Evolutionary conservation across 352 stramenopile genomes (phyloP), one percentile per base, ranked within the genome.

Genomic region (Peronospora belbahrii): DNA sequence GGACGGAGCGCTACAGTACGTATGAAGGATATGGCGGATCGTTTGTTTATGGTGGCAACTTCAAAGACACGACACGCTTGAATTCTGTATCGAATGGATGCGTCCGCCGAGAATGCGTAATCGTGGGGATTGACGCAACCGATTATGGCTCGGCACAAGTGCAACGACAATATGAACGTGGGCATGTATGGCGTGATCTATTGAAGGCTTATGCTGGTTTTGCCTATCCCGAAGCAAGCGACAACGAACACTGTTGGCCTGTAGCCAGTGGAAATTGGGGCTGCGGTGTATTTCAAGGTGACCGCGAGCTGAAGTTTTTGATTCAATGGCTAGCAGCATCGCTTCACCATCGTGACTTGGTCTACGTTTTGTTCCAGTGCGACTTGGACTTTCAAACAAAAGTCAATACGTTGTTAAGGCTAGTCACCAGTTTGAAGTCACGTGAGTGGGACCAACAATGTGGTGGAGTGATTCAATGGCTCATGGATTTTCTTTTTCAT

Each of bases 231-330:
- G 55, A 75, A 18, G 17, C 33, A 3, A 20, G 45, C 11, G 8
- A 37, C 23, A 23, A 30, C 3, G 42, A 46, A 8, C 13, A 6
- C 0, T 25, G n/a, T n/a, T 88, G 76, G 69, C 65, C 67, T 0
- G 59, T 92, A 6, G 77, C 74, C 6, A 85, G 74, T 4, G 81
- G 81, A 14, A 90, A 93, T 47, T 93, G 81, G 81, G 81, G 81
- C 39, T 90, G 81, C 23, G 81, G 81, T 2, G 79, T 89, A 7
- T 90, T 93, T 47, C 44, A 52, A 13, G 81, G 81, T 3, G 70
- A 89, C 37, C 58, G 72, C 2, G 74, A 89, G 48, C 57, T 90
- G 6, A 93, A 90, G 51, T 83, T 89, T 56, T 14, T 90, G 13
- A 71, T 93, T 42, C 79, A 93, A 47, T 90, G 81, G 81, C 47